Conservation (phyloP, 2,329 filamentous ascomycete species). For the Amauroascus niger region DNA sequence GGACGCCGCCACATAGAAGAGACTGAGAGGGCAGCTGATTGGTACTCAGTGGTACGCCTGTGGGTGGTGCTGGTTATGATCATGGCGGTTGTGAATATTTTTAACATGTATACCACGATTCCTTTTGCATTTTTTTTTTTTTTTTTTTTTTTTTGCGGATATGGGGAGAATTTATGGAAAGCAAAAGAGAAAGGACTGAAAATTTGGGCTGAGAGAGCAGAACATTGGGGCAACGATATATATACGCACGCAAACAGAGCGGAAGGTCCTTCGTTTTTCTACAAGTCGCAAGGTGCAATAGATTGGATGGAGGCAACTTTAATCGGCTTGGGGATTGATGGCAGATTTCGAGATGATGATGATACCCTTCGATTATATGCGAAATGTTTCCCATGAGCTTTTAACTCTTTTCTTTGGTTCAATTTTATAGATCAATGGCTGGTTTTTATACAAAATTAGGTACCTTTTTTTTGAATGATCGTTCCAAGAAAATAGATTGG, state of each 20-base stretch:
- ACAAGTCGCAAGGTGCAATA: not conserved
- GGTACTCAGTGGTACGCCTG: too few relatives aligned
- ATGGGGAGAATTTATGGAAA: not conserved
- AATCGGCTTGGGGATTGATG: not conserved
- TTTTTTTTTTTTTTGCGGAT: not conserved
- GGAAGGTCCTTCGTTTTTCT: not conserved
- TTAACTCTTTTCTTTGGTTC: not conserved
- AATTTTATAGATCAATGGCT: not conserved
- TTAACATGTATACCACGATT: constrained; percentile 6
- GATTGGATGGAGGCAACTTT: constrained; percentile 8
- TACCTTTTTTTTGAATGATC: not conserved
- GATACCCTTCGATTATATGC: constrained; percentile 6
- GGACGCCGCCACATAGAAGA: too few relatives aligned
- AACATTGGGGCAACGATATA: not conserved
- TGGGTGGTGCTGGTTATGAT: not conserved
- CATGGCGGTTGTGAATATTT: not conserved
- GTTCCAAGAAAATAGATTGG: not conserved
- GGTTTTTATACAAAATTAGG: not conserved
- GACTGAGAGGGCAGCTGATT: not conserved
- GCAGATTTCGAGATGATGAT: constrained; percentile 8
- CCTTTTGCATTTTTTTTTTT: constrained; percentile 2
- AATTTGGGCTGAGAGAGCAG: not conserved
- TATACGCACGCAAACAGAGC: not conserved
- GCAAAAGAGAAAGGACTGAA: not conserved
- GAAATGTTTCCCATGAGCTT: not conserved